Percentiles rank a stretch among this genome's conserved stretches.
phyloP scores from a whole-genome alignment of 148 eudicot genomes.

The Dysphania ambrosioides region DNA sequence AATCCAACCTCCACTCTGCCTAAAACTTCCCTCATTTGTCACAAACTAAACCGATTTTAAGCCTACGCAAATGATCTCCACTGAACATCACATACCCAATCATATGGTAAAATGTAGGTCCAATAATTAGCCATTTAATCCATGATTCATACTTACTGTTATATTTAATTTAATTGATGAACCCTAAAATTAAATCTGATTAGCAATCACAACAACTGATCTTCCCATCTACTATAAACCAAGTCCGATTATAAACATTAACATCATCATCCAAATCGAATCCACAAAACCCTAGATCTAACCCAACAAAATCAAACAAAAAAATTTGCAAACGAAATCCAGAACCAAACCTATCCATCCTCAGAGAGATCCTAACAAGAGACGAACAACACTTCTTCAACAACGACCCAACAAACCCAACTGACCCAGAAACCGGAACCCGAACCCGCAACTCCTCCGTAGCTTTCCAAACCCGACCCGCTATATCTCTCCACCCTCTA shows the following conservation, averaged over 20 bases:
- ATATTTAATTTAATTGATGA: no score
- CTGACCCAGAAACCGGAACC: constrained; percentile 56
- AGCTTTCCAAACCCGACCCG: constrained; percentile 57
- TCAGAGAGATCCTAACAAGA: constrained; percentile 61
- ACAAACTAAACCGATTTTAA: background rate
- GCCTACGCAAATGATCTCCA: background rate
- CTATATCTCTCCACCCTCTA: constrained; percentile 71
- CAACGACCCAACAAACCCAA: constrained; percentile 62
- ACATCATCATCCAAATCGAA: background rate
- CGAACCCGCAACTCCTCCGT: constrained; percentile 74
- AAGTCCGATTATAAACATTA: background rate
- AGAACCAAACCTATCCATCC: constrained; percentile 69
- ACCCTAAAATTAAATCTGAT: no score
- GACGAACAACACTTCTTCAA: constrained; percentile 67
- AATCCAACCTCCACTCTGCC: background rate
- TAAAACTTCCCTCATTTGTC: no score
- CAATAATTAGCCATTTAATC: no score
- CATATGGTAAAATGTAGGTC: background rate
- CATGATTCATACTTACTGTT: background rate
- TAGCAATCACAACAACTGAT: background rate
- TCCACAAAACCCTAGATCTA: constrained; percentile 2
- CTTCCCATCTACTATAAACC: no score
- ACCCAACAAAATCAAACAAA: background rate
- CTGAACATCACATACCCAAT: background rate
- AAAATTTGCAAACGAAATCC: background rate